These are phyloP conservation scores for Cladosporium sp. DNA, from an alignment of 2,329 filamentous ascomycete species.

Conservation along the genomic window DNA sequence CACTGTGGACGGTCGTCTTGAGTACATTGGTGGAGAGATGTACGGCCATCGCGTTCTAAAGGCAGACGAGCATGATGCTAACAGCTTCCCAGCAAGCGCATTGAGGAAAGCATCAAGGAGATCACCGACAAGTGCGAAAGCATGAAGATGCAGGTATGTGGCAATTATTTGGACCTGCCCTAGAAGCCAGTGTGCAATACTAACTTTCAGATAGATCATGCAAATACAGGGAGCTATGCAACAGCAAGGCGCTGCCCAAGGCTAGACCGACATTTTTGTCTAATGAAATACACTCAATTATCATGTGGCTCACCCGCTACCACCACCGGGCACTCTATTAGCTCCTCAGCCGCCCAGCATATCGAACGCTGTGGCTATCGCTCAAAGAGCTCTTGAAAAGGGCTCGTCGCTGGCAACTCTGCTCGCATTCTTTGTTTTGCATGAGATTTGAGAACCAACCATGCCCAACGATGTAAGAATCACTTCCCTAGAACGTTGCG, in stretches of 20 bases:
- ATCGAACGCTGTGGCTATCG: no score
- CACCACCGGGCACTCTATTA: no score
- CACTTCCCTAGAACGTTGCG: no score
- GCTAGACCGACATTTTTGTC: neutral
- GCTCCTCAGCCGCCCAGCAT: no score
- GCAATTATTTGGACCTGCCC: no score
- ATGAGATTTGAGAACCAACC: no score
- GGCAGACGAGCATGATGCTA: neutral
- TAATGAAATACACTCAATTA: no score
- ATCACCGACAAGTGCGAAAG: conserved; percentile 62
- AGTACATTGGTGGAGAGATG: conserved; percentile 95
- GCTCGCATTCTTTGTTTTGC: no score
- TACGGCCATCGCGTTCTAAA: conserved; percentile 35
- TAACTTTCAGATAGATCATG: conserved; percentile 35
- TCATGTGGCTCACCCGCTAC: no score
- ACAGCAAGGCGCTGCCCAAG: conserved; percentile 5
- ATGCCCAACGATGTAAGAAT: no score
- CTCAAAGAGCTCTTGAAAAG: no score
- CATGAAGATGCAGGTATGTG: conserved; percentile 59
- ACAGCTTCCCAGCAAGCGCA: conserved; percentile 51
- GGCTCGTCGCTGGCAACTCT: no score
- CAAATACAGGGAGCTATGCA: conserved; percentile 41
- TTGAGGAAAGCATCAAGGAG: conserved; percentile 62
- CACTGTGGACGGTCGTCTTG: conserved; percentile 84
- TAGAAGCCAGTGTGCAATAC: neutral